Base-by-base conservation (phyloP, 1,139 yeast genomes). In the Pichia sp. region DNA sequence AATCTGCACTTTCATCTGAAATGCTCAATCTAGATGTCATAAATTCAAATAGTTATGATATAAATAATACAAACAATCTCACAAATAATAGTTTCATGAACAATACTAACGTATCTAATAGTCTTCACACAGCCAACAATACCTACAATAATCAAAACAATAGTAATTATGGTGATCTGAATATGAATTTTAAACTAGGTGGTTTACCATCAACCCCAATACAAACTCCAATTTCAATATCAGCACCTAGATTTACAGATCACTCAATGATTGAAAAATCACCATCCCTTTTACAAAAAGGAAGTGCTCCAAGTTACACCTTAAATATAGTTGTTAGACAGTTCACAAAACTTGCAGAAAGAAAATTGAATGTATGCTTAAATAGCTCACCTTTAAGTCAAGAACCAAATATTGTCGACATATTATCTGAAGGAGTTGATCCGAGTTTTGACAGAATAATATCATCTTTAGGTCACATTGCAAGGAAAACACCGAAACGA, bases 311-410 rank as follows among this genome's bases (percentile, higher is more conserved):
- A 0, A 97, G 90, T 59, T 92, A 92, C 63, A 94, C 98, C 0
- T 71, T 92, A 51, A 97, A 94, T 65, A 89, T 94, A 30, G 74
- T 94, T 38, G 94, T 94, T 64, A 88, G 98, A 3, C 96, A 89
- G 68, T 92, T 94, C 68, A 96, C 94, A 12, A 81, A 97, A 53
- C 85, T 83, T 58, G 95, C 97, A 0, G 98, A 94, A 64, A 70
- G 89, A 42, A 90, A 90, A 61, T 72, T 92, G 49, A 85, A 83
- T 56, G 60, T 80, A 42, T 87, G 96, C 60, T 68, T 87, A 40
- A 82, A 83, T 35, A 59, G 62, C 27, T 79, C 77, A 50, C 80
- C 95, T 0, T 64, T 82, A 16, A 79, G 74, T 45, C 76, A 80
- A 20, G 96, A 88, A 58, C 94, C 96, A 0, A 88, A 89, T 18